phyloP scores from a whole-genome alignment of 2,329 filamentous ascomycete genomes.

The Colletotrichum sp. region DNA sequence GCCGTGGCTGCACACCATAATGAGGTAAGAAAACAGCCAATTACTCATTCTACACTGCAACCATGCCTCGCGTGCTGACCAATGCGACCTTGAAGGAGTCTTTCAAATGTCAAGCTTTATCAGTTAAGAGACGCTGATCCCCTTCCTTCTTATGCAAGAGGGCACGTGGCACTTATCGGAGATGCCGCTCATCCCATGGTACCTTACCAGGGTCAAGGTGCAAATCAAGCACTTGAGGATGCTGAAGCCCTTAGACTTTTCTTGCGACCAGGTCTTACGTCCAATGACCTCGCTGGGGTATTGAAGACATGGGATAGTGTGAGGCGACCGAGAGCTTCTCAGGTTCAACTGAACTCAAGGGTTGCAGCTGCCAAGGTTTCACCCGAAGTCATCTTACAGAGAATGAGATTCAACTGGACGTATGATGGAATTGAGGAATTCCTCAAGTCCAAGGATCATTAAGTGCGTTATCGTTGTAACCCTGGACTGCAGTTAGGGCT shows the following conservation, averaged over 20 bases:
- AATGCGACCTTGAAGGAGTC: not conserved
- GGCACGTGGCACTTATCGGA: not conserved
- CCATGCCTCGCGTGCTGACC: not conserved
- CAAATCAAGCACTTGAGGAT: not conserved
- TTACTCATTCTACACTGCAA: not conserved
- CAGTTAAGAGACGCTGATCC: not conserved
- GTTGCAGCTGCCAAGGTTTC: not conserved
- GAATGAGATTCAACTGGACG: not conserved
- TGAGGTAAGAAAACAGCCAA: not conserved
- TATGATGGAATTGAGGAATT: not conserved
- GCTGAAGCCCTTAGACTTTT: not conserved
- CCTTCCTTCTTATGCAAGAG: not conserved
- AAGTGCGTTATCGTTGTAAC: not conserved
- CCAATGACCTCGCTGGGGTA: not conserved
- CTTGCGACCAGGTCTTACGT: not conserved
- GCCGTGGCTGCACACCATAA: not conserved
- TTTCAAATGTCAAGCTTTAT: not conserved
- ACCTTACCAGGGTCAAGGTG: not conserved
- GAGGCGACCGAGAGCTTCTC: not conserved
- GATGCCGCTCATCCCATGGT: not conserved
- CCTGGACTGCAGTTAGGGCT: not conserved
- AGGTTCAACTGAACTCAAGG: not conserved
- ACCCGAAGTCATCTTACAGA: not conserved
- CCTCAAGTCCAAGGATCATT: not conserved
- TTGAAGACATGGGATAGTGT: not conserved